Evolutionary conservation across 2,329 filamentous ascomycete species (phyloP), one percentile per base, ranked within the genome.

Genomic region (Tolypocladium tropicale): DNA sequence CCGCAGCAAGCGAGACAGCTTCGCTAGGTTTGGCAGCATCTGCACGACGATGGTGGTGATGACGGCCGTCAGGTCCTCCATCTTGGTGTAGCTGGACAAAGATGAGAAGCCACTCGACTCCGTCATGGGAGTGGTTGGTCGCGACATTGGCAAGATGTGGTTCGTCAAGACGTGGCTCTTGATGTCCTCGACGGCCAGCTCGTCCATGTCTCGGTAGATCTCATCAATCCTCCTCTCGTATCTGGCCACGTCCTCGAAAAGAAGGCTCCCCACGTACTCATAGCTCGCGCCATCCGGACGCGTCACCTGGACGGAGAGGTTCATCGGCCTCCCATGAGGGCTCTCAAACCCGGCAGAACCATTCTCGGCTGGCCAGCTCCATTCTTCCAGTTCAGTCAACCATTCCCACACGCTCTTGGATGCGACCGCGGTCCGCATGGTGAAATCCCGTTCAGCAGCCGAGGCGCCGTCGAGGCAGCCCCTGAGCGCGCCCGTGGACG

Each of bases 11-110:
- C 81, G 79, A 55, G 83, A 84, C 25, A 99, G 72, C 55, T 81
- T 85, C 11, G 90, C 87, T 46, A 96, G 74, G 57, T 88, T 86
- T 1, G 94, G 94, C 23, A 99, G 78, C 4, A 90, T 84, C 66
- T 94, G 89, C n/a, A 99, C 74, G 21, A 96, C 88, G 36, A 93
- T 95, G 32, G 92, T 89, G 1, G 94, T 96, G 56, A 97, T 82
- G 51, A 97, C 80, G 28, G 93, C 90, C 10, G 90, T 92, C 64
- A 96, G 84, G 69, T 97, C 94, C 63, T 94, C 91, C 77, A 97
- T 83, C 58, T 81, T 85, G 59, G 81, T 82, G 70, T 89, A 89
- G 52, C 69, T 75, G 2, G 82, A 75, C 64, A 74, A 64, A 60
- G 77, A 69, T 51, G 77, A 74, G 12, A 77, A 60, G 34, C 59